Conservation (phyloP, 352 stramenopile species). For the Phytophthora hibernalis region DNA sequence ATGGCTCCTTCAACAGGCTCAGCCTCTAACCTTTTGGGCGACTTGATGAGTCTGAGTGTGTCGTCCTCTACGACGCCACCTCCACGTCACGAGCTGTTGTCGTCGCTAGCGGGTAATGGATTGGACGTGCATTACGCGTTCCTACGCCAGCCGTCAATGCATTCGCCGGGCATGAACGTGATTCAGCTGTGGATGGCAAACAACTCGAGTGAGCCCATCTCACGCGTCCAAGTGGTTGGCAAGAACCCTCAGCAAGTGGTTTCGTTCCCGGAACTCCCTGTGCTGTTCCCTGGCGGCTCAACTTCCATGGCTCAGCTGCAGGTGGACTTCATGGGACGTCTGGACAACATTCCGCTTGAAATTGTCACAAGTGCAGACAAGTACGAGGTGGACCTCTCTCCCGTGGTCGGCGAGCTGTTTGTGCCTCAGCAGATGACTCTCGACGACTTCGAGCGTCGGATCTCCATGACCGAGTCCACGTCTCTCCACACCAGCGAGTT, state of each 20-base stretch:
- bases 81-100: conserved; percentile 57
- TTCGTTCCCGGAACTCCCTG: conserved; percentile 82
- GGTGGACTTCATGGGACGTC: conserved; percentile 78
- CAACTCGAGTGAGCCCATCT: conserved; percentile 67
- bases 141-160: conserved; percentile 63
- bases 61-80: conserved; percentile 45
- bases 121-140: conserved; percentile 77
- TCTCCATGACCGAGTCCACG: conserved; percentile 63
- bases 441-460: conserved; percentile 75
- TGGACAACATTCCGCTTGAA: conserved; percentile 74
- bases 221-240: conserved; percentile 49
- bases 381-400: conserved; percentile 67
- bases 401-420: conserved; percentile 72
- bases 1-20: conserved; percentile 18
- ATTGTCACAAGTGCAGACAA: conserved; percentile 61
- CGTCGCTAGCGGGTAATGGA: conserved; percentile 57
- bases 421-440: conserved; percentile 74
- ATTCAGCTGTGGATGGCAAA: conserved; percentile 79
- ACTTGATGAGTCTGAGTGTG: conserved; percentile 73
- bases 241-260: conserved; percentile 62
- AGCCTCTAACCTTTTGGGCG: conserved; percentile 47
- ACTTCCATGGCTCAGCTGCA: conserved; percentile 83
- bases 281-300: conserved; percentile 81
- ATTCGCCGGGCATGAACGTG: conserved; percentile 73
- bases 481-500: conserved; percentile 70